Base-by-base conservation (phyloP, 2,329 filamentous ascomycete genomes). In the Ophiostoma fasciatum region DNA sequence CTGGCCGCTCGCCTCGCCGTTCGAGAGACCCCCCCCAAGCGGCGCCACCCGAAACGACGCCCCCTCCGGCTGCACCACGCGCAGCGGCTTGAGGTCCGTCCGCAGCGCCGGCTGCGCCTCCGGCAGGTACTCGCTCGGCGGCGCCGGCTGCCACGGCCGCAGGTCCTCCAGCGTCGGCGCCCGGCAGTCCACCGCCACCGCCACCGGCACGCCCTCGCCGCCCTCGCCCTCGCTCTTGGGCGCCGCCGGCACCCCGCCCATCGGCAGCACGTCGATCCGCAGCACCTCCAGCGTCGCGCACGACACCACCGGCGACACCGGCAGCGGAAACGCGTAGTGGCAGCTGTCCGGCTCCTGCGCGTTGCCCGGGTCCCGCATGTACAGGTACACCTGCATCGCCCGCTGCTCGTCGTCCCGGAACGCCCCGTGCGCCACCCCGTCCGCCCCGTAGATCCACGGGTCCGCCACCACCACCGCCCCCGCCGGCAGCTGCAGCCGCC, bases 401-500 rank as follows among this genome's bases (percentile, higher is more conserved):
- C 43, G 41, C 21, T 35, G 23, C n/a, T n/a, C n/a, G 21, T 43
- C 42, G 27, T 43, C 41, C 22, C 37, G 36, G 28, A 40, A 42
- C 6, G 35, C 28, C 17, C 41, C 43, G 27, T 45, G 29, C 31
- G 35, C 38, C 28, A 45, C 41, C 27, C 66, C 66, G 42, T 71
- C 66, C 5, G 66, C 63, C 4, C 68, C 74, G 46, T 75, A 78
- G 35, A 74, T 74, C 74, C 74, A 78, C 7, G 74, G 73, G 40
- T 79, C 74, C 19, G 64, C 60, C 4, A 76, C 65, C 4, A 78
- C 55, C 1, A 69, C 62, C 2, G 67, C 63, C 25, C 71, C 73
- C 45, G 70, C 61, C 1, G 74, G 74, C 3, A 79, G 59, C 47
- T 74, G 49, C 33, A 79, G 54, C 51, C 78, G 78, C 26, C 64